phyloP scores from a whole-genome alignment of 352 stramenopile genomes.

The Porosira glacialis region DNA sequence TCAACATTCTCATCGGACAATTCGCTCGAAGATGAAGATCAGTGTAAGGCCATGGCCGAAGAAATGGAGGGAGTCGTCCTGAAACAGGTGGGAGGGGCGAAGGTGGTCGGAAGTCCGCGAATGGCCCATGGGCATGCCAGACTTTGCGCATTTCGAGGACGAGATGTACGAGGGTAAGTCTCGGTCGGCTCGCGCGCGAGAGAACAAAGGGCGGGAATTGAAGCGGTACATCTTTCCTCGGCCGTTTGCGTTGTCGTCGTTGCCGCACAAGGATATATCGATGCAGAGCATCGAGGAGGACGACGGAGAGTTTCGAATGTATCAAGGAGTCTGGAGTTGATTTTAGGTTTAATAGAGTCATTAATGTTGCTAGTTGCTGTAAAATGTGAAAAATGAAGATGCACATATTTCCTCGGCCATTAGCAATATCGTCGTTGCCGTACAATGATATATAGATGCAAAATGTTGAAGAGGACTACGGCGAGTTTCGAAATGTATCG shows the following conservation, averaged over 20 bases:
- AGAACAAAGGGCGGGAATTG: constrained; percentile 55
- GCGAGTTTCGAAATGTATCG: too few species aligned
- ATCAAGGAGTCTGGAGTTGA: constrained; percentile 81
- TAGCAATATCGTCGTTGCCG: too few species aligned
- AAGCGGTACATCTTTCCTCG: constrained; percentile 72
- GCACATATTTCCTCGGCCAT: too few species aligned
- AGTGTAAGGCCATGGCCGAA: constrained; percentile 54
- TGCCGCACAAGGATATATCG: constrained; percentile 76
- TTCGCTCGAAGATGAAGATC: constrained; percentile 43
- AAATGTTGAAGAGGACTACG: too few species aligned
- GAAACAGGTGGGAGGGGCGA: constrained; percentile 75
- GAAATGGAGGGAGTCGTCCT: constrained; percentile 69
- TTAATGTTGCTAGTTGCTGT: too few species aligned
- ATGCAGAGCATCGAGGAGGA: constrained; percentile 79
- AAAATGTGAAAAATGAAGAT: too few species aligned
- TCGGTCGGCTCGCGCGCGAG: constrained; percentile 39
- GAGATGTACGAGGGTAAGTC: constrained; percentile 71
- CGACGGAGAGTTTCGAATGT: constrained; percentile 80
- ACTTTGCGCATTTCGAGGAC: constrained; percentile 72
- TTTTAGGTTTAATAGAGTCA: too few species aligned
- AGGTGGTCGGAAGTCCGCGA: constrained; percentile 78
- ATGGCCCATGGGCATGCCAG: constrained; percentile 74
- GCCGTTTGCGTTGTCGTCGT: constrained; percentile 68
- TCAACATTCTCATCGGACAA: too few species aligned
- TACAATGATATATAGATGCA: too few species aligned